These are phyloP conservation scores for Corymbia maculata DNA, from an alignment of 345 rosid genomes.

Conservation along the genomic window DNA sequence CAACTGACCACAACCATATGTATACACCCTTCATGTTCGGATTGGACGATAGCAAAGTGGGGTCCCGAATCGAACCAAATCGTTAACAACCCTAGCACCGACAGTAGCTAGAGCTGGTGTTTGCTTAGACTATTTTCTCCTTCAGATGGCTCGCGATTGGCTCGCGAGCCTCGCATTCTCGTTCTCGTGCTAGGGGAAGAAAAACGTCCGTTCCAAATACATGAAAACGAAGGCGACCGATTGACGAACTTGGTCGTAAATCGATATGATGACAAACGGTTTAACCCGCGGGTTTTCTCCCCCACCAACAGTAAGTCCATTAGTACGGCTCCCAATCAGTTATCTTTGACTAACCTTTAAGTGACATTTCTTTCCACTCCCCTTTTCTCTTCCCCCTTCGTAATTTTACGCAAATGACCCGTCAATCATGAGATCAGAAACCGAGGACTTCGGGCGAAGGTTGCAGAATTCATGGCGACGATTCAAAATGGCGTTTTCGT, in stretches of 20 bases:
- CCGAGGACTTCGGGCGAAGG: neutral
- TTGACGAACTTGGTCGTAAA: neutral
- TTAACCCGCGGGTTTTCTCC: neutral
- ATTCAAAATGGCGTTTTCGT: neutral
- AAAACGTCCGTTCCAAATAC: neutral
- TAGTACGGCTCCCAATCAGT: neutral
- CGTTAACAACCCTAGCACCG: neutral
- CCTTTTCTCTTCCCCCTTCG: neutral
- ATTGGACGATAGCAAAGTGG: neutral
- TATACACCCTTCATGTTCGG: neutral
- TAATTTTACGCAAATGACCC: neutral
- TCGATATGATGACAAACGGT: neutral
- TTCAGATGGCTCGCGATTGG: neutral
- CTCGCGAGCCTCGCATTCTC: neutral
- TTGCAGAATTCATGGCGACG: neutral
- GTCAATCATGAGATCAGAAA: neutral
- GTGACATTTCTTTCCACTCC: neutral
- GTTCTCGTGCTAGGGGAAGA: neutral
- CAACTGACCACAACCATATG: neutral
- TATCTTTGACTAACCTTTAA: neutral
- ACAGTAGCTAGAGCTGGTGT: neutral
- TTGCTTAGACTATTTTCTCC: neutral
- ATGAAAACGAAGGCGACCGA: neutral
- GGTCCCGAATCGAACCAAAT: neutral
- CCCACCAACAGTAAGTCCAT: neutral